A percentile compares a stretch with the other conserved stretches of the same genome.
These are phyloP conservation scores for Aquilaria agallochum DNA, from an alignment of 441 rosid species.

Conservation along the genomic window DNA sequence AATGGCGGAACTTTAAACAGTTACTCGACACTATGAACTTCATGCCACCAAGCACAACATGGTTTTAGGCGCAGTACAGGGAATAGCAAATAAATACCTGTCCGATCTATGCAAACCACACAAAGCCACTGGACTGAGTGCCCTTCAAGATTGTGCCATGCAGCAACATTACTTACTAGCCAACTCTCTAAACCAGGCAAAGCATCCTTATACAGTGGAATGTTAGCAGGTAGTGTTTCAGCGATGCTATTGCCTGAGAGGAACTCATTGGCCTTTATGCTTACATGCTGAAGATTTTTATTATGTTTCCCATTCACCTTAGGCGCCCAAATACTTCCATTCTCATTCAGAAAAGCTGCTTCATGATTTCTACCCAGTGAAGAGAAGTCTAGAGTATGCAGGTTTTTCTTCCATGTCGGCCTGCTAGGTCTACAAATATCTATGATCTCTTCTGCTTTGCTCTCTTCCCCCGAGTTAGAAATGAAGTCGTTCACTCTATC, in stretches of 20 bases:
- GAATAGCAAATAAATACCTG: constrained; percentile 35
- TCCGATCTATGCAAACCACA: constrained; percentile 80
- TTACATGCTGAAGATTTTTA: constrained; percentile 46
- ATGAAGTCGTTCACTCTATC: constrained; percentile 67
- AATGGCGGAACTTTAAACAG: too few species aligned
- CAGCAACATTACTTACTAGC: constrained; percentile 69
- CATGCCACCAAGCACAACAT: too few species aligned
- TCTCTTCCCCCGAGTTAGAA: constrained; percentile 72
- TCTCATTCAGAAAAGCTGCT: constrained; percentile 33
- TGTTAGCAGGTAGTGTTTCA: constrained; percentile 49
- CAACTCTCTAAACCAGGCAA: constrained; percentile 86
- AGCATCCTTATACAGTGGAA: constrained; percentile 66
- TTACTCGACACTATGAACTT: too few species aligned
- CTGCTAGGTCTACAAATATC: constrained; percentile 37
- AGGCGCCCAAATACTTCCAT: constrained; percentile 53
- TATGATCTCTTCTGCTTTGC: constrained; percentile 52
- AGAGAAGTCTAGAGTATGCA: constrained; percentile 47
- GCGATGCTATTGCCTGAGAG: constrained; percentile 60
- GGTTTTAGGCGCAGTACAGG: too few species aligned
- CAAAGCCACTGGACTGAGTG: constrained; percentile 81
- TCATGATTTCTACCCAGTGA: constrained; percentile 29
- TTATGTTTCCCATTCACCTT: constrained; percentile 89
- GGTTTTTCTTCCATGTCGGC: constrained; percentile 69
- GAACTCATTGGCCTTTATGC: constrained; percentile 38
- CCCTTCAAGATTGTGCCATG: constrained; percentile 88